These are phyloP conservation scores for Mycena amicta DNA, from an alignment of 768 basidiomycete genomes.

Conservation along the genomic window DNA sequence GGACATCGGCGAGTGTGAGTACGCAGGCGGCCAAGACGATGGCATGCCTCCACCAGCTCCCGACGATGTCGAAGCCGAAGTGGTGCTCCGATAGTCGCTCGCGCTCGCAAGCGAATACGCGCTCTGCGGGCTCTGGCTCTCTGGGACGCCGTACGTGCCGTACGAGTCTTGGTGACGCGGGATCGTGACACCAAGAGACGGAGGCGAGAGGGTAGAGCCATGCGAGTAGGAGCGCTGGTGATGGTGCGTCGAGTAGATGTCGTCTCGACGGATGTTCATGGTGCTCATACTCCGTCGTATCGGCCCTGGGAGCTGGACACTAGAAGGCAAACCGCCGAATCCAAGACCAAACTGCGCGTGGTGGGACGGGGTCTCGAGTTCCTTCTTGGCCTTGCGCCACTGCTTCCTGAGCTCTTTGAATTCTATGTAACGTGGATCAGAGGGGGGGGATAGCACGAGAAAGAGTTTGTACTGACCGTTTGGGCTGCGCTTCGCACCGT, in stretches of 20 bases:
- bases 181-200: slow-evolving; percentile 14
- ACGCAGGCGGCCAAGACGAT: slow-evolving; percentile 5
- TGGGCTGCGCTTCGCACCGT: slow-evolving; percentile 88
- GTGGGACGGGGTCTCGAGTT: slow-evolving; percentile 37
- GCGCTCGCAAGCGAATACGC: slow-evolving; percentile 9
- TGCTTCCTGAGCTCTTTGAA: slow-evolving; percentile 97
- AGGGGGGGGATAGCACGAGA: slow-evolving; percentile 15
- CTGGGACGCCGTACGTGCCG: neutral
- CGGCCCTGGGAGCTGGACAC: slow-evolving; percentile 9
- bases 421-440: slow-evolving; percentile 52
- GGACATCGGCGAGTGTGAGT: slow-evolving; percentile 15
- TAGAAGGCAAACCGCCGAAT: slow-evolving; percentile 2
- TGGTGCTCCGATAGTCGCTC: neutral
- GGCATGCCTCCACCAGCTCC: no score
- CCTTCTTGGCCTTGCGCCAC: slow-evolving; percentile 94
- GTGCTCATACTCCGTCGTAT: slow-evolving; percentile 20
- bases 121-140: slow-evolving; percentile 2
- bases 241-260: slow-evolving; percentile 7
- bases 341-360: slow-evolving; percentile 2
- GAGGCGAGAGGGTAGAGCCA: slow-evolving; percentile 20
- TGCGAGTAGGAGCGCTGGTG: slow-evolving; percentile 10
- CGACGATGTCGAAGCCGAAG: neutral
- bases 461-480: slow-evolving; percentile 54
- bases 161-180: slow-evolving; percentile 17
- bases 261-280: slow-evolving; percentile 18